Base-by-base conservation (phyloP, 2,329 filamentous ascomycete genomes). In the Alternaria sp. region DNA sequence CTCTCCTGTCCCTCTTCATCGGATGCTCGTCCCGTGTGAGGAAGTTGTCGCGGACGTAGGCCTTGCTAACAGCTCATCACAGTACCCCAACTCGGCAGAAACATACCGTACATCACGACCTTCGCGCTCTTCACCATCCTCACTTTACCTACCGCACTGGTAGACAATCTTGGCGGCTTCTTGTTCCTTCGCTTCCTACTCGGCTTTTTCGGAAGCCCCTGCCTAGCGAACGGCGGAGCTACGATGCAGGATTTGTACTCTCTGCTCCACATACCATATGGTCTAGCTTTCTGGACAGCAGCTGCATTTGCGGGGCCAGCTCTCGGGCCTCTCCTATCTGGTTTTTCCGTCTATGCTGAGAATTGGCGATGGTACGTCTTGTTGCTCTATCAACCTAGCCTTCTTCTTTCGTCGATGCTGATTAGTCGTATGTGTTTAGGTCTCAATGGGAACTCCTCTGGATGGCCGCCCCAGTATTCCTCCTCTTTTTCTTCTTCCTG, bases 381-480 rank as follows among this genome's bases (percentile, higher is more conserved):
- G 0, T n/a, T 9, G 1, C 12, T 32, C 4, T 7, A 1, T 6
- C 4, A 1, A 17, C 8, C 1, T 1, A 17, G 25, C 2, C 7
- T 11, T 28, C 6, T 9, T 3, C 4, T 9, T 19, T 13, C 4
- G 1, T 5, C 15, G 32, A 32, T 51, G 26, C 47, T 51, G 47
- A 51, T 4, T 8, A n/a, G 4, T 2, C 8, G 3, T 19, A 5
- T 1, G 7, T 40, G n/a, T 40, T 17, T 5, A 51, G 47, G 47
- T 85, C 94, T 0, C 93, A 95, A 80, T 95, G 91, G 91, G 87
- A 97, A 70, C 92, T 95, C 77, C 83, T 96, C 23, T 96, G 96
- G 78, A 77, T 96, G 28, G 84, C 91, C 36, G 89, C 86, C 5
- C 79, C 90, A 46, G 87, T 91, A 69, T 96, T 91, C 87, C 67